phyloP scores from a whole-genome alignment of 176 grass and related monocot species.

The Rhipidocladum racemiflorum region DNA sequence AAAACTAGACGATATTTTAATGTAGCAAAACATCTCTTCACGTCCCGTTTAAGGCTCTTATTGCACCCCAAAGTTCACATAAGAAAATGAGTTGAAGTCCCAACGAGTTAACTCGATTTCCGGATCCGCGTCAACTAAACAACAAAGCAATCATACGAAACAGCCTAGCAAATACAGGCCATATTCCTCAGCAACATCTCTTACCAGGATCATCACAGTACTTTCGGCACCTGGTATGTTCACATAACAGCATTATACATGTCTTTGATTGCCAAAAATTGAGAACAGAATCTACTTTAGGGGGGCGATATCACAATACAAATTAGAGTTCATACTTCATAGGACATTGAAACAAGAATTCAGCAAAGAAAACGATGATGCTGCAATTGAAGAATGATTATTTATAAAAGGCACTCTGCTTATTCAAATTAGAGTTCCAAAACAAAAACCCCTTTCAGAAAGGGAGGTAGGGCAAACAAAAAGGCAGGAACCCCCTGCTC shows the following conservation, averaged over 20 bases:
- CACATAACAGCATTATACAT: background rate
- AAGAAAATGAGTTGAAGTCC: background rate
- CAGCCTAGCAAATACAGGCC: background rate
- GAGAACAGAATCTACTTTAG: background rate
- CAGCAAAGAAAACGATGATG: background rate
- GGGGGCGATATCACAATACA: background rate
- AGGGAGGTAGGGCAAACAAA: slow-evolving; percentile 30
- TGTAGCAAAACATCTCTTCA: background rate
- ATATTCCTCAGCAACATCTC: background rate
- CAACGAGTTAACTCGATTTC: background rate
- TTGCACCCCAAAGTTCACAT: background rate
- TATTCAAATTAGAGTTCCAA: slow-evolving; percentile 43
- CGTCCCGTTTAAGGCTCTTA: background rate
- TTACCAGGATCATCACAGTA: background rate
- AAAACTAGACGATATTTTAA: background rate
- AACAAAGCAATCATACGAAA: background rate
- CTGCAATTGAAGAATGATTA: slow-evolving; percentile 30
- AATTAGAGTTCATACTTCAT: background rate
- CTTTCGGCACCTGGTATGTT: background rate
- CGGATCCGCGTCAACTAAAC: background rate
- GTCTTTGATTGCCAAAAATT: background rate
- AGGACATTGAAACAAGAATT: background rate
- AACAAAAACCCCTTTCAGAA: slow-evolving; percentile 33
- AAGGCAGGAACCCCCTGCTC: slow-evolving; percentile 26
- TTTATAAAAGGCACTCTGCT: slow-evolving; percentile 30